These are phyloP conservation scores for Amauroascus niger DNA, from an alignment of 2,329 filamentous ascomycete genomes.

Conservation along the genomic window DNA sequence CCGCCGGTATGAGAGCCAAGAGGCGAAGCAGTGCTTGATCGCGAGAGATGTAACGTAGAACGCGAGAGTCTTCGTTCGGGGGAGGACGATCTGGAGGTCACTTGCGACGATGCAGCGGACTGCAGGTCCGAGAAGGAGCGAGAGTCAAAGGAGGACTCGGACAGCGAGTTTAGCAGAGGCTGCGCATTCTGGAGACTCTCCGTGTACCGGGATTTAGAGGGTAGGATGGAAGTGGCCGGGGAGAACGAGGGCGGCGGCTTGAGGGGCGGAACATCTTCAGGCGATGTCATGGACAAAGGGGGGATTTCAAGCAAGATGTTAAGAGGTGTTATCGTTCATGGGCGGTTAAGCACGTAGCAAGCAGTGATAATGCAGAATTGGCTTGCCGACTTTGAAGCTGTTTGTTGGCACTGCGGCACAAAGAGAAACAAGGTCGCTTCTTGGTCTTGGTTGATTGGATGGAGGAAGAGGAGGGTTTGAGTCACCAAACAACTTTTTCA, in stretches of 20 bases:
- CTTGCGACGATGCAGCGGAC: conserved; percentile 56
- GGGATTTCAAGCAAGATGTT: conserved; percentile 5
- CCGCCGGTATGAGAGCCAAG: conserved; percentile 46
- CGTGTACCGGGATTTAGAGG: conserved; percentile 51
- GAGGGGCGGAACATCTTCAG: conserved; percentile 54
- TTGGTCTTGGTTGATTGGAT: neutral
- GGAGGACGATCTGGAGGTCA: conserved; percentile 58
- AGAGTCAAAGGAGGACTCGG: conserved; percentile 44
- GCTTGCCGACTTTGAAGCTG: neutral
- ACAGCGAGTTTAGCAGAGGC: conserved; percentile 34
- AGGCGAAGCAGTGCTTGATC: conserved; percentile 37
- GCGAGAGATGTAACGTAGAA: conserved; percentile 42
- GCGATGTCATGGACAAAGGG: conserved; percentile 61
- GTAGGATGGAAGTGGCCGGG: conserved; percentile 50
- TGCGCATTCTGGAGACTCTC: conserved; percentile 44
- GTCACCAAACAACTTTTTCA: neutral
- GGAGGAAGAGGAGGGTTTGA: neutral
- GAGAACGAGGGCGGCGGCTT: conserved; percentile 62
- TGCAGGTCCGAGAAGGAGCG: conserved; percentile 43
- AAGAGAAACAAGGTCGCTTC: neutral
- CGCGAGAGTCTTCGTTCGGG: conserved; percentile 53
- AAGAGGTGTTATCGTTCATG: neutral
- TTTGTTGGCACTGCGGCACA: neutral
- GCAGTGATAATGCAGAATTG: neutral
- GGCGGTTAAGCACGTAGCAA: conserved; percentile 4